Base-by-base conservation (phyloP, 495 filamentous ascomycete species). In the Echria macrotheca region DNA sequence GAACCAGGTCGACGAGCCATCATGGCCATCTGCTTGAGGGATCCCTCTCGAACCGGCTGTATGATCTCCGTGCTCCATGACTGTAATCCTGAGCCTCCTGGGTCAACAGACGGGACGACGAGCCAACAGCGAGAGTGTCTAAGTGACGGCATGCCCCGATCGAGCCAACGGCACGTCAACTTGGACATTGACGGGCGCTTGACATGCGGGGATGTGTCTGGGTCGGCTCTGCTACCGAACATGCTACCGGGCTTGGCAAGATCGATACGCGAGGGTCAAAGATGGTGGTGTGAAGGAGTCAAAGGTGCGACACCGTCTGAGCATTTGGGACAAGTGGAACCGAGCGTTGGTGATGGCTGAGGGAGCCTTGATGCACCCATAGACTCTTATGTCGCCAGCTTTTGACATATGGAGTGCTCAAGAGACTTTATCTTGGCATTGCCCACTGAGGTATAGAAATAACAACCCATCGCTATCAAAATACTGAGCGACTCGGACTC, bases 21-120 rank as follows among this genome's bases (percentile, higher is more conserved):
- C 46, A 25, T 39, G 26, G 24, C 23, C 4, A 42, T 25, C 39
- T 15, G 18, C 12, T 3, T n/a, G 12, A 31, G 46, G 15, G 10
- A 14, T 19, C 11, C 44, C 14, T 17, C 23, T 50, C 14, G 26
- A 26, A 15, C 37, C 47, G 38, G 25, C 14, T 36, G 47, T 25
- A 42, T 50, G 47, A 50, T 43, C 28, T 35, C 25, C 37, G 28
- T 23, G 24, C 26, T 35, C 37, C 23, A 50, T 50, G 39, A 50
- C 37, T 43, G 19, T 42, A 15, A 39, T 26, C 9, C 47, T 36
- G 25, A 14, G 24, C 22, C 8, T 26, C 24, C 25, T 11, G 10
- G 14, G 45, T 18, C 33, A 36, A 28, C 19, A 24, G 19, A 15
- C 18, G 21, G 33, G n/a, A 17, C n/a, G n/a, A n/a, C n/a, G n/a